Percentiles rank a stretch among this genome's conserved stretches.
These are phyloP conservation scores for Podospora tetraspora DNA, from an alignment of 495 filamentous ascomycete genomes.

Conservation along the genomic window DNA sequence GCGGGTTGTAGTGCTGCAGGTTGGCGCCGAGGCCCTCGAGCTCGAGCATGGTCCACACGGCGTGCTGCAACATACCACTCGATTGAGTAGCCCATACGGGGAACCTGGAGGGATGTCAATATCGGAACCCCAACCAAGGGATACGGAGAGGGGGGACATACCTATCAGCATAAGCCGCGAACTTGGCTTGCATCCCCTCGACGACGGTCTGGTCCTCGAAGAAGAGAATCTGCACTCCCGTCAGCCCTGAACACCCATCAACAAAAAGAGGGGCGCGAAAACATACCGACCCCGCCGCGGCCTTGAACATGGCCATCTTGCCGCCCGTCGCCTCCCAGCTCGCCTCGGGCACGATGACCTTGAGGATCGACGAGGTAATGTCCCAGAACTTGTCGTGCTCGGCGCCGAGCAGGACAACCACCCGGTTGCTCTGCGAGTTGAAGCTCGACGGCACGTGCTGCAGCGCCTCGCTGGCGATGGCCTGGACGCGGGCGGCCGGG, in stretches of 20 bases:
- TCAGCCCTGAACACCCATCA: neutral
- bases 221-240: slow-evolving; percentile 49
- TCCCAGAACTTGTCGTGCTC: slow-evolving; percentile 65
- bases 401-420: slow-evolving; percentile 55
- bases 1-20: slow-evolving; percentile 71
- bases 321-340: slow-evolving; percentile 43
- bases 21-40: slow-evolving; percentile 66
- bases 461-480: slow-evolving; percentile 50
- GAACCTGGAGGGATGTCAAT: slow-evolving; percentile 37
- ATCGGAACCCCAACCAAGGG: neutral
- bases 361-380: slow-evolving; percentile 48
- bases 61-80: slow-evolving; percentile 62
- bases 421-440: slow-evolving; percentile 62
- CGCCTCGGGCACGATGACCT: slow-evolving; percentile 53
- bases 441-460: slow-evolving; percentile 55
- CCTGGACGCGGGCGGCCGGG: slow-evolving; percentile 47
- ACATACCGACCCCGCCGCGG: slow-evolving; percentile 54
- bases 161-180: slow-evolving; percentile 51
- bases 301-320: slow-evolving; percentile 49
- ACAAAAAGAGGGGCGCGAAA: neutral
- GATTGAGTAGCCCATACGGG: slow-evolving; percentile 57
- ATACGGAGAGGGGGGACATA: neutral
- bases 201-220: slow-evolving; percentile 55
- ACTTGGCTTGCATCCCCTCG: slow-evolving; percentile 47
- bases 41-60: slow-evolving; percentile 61